Base-by-base conservation (phyloP, 1,284 basidiomycete species). In the Ustilago nuda region DNA sequence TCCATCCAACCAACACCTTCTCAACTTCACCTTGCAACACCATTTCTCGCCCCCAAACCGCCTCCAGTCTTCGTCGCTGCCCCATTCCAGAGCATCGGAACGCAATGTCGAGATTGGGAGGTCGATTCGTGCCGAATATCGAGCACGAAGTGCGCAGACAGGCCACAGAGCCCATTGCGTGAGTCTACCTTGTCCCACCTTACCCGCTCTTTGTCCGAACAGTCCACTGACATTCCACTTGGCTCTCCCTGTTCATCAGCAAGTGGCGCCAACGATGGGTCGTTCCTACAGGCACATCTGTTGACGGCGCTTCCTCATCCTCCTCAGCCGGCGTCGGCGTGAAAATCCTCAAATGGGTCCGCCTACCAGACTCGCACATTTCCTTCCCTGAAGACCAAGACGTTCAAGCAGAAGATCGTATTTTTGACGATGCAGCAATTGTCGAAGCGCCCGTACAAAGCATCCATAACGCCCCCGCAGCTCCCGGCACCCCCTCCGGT, bases 221-320 rank as follows among this genome's bases (percentile, higher is more conserved):
- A 27, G 11, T 13, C 53, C 3, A 37, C 53, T 41, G 8, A 41
- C 53, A 23, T 39, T 11, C 19, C n/a, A 11, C 33, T 4, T 17
- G 33, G 9, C 12, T 27, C 19, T n/a, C 33, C 23, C 30, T 7
- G 8, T 33, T 12, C 15, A 32, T 45, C 61, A 72, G 66, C 48
- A 69, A 72, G 41, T 77, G 71, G 72, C 66, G 64, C 3, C 74
- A 73, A 39, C 63, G 70, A 50, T 70, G 74, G 71, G 55, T 77
- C 3, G 8, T 66, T 0, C 67, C 74, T 0, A 48, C 59, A 9
- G 50, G 56, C 35, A 55, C 65, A 6, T 60, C 59, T 1, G 19
- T 27, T 23, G 65, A 67, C 17, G 61, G 56, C 33, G 35, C 52
- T 4, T 57, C 67, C 1, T 66, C 61, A 3, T 56, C 72, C 13